phyloP scores from a whole-genome alignment of 2,329 filamentous ascomycete species.

The Bertia moriformis region DNA sequence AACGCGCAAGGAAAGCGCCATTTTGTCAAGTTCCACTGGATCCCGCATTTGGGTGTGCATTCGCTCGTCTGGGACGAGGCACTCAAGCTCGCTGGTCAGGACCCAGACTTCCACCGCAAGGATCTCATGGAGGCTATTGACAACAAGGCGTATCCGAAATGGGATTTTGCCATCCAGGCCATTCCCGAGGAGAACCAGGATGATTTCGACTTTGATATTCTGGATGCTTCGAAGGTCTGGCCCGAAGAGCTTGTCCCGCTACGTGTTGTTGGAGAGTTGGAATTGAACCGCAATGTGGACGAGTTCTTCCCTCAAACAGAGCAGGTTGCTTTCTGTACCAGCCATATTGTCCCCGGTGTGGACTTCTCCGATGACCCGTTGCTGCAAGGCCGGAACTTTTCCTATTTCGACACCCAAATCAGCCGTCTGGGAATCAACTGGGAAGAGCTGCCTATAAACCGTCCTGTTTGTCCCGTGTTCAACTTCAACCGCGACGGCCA shows the following conservation, averaged over 20 bases:
- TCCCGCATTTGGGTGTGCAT: constrained; percentile 60
- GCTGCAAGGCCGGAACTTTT: constrained; percentile 58
- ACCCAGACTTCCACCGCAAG: constrained; percentile 71
- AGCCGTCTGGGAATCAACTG: constrained; percentile 60
- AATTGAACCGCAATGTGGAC: constrained; percentile 66
- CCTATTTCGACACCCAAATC: constrained; percentile 54
- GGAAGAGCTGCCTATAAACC: constrained; percentile 66
- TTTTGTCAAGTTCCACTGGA: constrained; percentile 70
- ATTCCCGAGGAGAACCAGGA: constrained; percentile 58
- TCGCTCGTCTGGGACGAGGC: constrained; percentile 70
- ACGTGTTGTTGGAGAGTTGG: constrained; percentile 64
- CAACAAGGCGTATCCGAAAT: constrained; percentile 55
- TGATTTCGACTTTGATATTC: constrained; percentile 71
- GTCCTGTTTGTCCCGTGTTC: constrained; percentile 60
- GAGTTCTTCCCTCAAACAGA: constrained; percentile 75
- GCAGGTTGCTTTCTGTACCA: constrained; percentile 70
- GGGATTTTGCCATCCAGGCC: constrained; percentile 72
- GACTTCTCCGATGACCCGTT: constrained; percentile 66
- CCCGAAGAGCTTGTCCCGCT: constrained; percentile 65
- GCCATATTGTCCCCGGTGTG: constrained; percentile 65
- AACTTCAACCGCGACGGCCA: constrained; percentile 65
- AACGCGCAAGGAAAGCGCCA: constrained; percentile 54
- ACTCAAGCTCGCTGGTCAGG: constrained; percentile 58
- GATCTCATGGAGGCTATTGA: constrained; percentile 65
- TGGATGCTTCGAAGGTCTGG: constrained; percentile 78